A percentile compares a stretch with the other conserved stretches of the same genome.
These are phyloP conservation scores for Jackrogersella minutella DNA, from an alignment of 495 filamentous ascomycete species.

Conservation along the genomic window DNA sequence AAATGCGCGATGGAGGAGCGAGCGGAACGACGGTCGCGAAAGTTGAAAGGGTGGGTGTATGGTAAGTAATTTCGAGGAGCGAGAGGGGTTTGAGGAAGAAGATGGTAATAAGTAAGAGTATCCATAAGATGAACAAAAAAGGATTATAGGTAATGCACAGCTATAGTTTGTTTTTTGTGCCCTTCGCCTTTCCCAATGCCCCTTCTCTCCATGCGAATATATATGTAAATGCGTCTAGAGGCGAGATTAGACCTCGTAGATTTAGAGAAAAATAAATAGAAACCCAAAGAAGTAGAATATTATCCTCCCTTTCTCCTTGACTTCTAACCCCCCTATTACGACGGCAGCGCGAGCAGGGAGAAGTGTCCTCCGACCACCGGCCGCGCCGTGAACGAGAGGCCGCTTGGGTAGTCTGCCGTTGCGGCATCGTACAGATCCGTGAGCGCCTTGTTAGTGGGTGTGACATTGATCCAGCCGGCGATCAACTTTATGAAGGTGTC, in stretches of 20 bases:
- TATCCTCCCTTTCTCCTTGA: background rate
- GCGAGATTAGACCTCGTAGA: constrained; percentile 2
- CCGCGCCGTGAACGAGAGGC: constrained; percentile 74
- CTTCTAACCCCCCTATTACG: background rate
- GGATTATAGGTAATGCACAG: background rate
- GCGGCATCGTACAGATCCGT: constrained; percentile 83
- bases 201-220: background rate
- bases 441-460: constrained; percentile 72
- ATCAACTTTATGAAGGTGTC: constrained; percentile 72
- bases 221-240: background rate
- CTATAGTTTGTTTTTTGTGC: background rate
- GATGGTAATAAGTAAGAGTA: background rate
- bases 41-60: too few species aligned
- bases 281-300: background rate
- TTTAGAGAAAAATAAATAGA: background rate
- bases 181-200: background rate
- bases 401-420: constrained; percentile 65
- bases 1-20: background rate
- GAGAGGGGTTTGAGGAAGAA: too few species aligned
- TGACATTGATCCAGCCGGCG: constrained; percentile 80
- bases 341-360: constrained; percentile 72
- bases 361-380: constrained; percentile 87
- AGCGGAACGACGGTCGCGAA: background rate
- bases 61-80: too few species aligned
- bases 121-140: background rate